Evolutionary conservation across 2,329 filamentous ascomycete genomes (phyloP).

Genomic region (Fusarium avenaceum): DNA sequence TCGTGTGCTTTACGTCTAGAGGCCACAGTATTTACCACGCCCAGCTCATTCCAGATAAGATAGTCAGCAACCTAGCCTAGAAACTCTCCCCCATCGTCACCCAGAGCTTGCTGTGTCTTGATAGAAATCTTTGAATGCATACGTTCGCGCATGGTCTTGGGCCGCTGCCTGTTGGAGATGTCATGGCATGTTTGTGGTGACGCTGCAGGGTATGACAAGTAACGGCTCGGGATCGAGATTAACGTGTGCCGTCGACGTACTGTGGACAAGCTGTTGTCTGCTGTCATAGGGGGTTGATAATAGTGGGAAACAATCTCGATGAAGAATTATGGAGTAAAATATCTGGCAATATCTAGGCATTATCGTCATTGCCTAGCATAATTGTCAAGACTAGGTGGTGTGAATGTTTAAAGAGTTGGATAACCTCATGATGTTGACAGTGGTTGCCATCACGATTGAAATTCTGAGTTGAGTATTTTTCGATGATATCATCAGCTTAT

Average conservation of each 20-base stretch:
- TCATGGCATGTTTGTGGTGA: not conserved
- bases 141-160: not conserved
- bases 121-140: not conserved
- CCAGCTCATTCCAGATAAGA: not conserved
- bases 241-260: not conserved
- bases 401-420: not conserved
- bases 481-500: not conserved
- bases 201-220: slow-evolving; percentile 4
- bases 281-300: slow-evolving; percentile 3
- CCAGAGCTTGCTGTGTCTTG: slow-evolving; percentile 8
- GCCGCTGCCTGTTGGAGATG: slow-evolving; percentile 3
- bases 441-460: slow-evolving; percentile 18
- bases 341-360: not conserved
- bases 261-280: not conserved
- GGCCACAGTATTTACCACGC: not conserved
- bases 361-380: slow-evolving; percentile 1
- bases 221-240: slow-evolving; percentile 16
- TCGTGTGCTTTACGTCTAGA: not conserved
- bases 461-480: slow-evolving; percentile 6
- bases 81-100: not conserved
- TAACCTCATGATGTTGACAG: not conserved
- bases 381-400: not conserved
- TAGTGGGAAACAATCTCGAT: slow-evolving; percentile 3
- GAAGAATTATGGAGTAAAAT: not conserved
- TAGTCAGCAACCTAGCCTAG: not conserved